These are phyloP conservation scores for Paragyromitra xinjiangensis DNA, from an alignment of 495 filamentous ascomycete genomes.

Conservation along the genomic window DNA sequence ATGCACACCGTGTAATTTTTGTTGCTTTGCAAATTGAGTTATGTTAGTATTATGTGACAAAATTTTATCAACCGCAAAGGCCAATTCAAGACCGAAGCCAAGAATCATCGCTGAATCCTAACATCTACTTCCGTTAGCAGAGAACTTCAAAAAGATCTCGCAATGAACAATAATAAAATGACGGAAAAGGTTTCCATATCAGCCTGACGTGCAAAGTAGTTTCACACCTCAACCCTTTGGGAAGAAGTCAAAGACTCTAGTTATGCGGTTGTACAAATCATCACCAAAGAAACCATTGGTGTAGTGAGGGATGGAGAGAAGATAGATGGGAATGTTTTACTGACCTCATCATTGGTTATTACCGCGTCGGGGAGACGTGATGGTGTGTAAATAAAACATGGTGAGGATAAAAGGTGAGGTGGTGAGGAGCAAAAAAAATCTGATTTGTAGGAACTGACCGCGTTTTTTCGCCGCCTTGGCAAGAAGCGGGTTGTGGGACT, in stretches of 20 bases:
- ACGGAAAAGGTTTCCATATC: conserved; percentile 63
- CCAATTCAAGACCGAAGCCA: background rate
- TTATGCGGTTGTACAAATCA: conserved; percentile 92
- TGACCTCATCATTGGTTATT: conserved; percentile 20
- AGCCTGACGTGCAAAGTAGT: conserved; percentile 99
- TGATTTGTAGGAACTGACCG: conserved; percentile 30
- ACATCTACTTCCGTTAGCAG: conserved; percentile 7
- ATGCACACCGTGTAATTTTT: conserved; percentile 27
- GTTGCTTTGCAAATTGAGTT: conserved; percentile 2
- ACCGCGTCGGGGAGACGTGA: conserved; percentile 2
- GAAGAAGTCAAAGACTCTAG: conserved; percentile 99
- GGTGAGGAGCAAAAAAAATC: conserved; percentile 25
- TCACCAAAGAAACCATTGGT: conserved; percentile 61
- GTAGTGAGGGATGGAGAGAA: conserved; percentile 48
- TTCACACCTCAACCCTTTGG: conserved; percentile 75
- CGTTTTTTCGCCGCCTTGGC: conserved; percentile 48
- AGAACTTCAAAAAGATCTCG: conserved; percentile 5
- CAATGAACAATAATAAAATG: conserved; percentile 8
- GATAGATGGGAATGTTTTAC: conserved; percentile 18
- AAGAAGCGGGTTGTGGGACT: conserved; percentile 17
- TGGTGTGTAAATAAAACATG: conserved; percentile 19
- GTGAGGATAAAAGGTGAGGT: conserved; percentile 10
- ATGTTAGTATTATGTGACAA: conserved; percentile 1
- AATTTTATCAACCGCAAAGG: background rate
- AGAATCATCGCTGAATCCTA: background rate